Evolutionary conservation across 129 eudicot species (phyloP).

Genomic region (Tagetes erecta): DNA sequence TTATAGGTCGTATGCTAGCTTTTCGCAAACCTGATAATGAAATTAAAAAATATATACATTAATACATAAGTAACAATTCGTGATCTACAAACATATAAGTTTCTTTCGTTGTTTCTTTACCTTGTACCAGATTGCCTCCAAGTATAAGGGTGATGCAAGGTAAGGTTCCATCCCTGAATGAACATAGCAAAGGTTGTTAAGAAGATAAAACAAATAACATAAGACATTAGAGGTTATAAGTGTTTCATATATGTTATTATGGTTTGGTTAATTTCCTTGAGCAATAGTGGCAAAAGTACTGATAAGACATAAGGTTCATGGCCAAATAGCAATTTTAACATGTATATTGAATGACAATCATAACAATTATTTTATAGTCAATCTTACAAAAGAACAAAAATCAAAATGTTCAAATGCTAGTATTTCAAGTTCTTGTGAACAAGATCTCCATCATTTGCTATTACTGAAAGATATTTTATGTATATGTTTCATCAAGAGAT

Average conservation of each 20-base stretch:
- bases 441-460: background rate
- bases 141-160: conserved; percentile 93
- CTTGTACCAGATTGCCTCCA: conserved; percentile 94
- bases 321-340: background rate
- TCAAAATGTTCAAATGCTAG: background rate
- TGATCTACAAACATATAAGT: conserved; percentile 8
- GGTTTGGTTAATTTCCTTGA: too few species aligned
- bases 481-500: background rate
- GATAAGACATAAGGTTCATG: background rate
- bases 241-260: too few species aligned
- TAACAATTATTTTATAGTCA: background rate
- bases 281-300: background rate
- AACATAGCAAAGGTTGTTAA: background rate
- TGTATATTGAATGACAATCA: background rate
- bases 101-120: conserved; percentile 33
- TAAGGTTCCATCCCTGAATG: conserved; percentile 71
- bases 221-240: background rate
- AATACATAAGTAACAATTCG: background rate
- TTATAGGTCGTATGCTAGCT: conserved; percentile 40
- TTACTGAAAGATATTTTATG: background rate
- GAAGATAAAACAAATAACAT: background rate
- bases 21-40: conserved; percentile 50
- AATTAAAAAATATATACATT: background rate
- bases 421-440: background rate
- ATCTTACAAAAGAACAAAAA: background rate